These are phyloP conservation scores for Umbelopsis isabellina DNA, from an alignment of 192 early-diverging fungal genomes.

Conservation along the genomic window DNA sequence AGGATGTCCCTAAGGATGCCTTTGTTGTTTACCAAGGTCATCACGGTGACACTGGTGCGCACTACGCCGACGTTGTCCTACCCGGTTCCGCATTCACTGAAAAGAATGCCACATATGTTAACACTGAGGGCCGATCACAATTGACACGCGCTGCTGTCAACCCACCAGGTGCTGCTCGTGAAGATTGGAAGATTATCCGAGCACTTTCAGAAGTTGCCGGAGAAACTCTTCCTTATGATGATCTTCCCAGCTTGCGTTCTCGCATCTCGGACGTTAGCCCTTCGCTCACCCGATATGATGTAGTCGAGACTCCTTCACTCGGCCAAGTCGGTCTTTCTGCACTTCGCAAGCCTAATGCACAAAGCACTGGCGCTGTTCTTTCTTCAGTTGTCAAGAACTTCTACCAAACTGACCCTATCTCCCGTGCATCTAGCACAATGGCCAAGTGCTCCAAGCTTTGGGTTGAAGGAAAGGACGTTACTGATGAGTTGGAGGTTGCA, in stretches of 20 bases:
- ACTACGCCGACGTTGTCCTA: slow-evolving; percentile 93
- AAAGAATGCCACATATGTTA: slow-evolving; percentile 94
- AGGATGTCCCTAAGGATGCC: slow-evolving; percentile 82
- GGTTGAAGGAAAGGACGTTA: slow-evolving; percentile 28
- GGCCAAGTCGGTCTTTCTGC: slow-evolving; percentile 67
- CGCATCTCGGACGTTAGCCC: slow-evolving; percentile 91
- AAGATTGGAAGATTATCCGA: slow-evolving; percentile 99
- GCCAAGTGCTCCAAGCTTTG: slow-evolving; percentile 83
- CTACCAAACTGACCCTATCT: slow-evolving; percentile 95
- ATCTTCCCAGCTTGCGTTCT: slow-evolving; percentile 76
- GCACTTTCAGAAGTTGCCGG: slow-evolving; percentile 94
- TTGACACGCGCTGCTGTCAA: slow-evolving; percentile 90
- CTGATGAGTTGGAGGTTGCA: slow-evolving; percentile 15
- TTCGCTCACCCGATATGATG: slow-evolving; percentile 75
- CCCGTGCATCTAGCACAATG: slow-evolving; percentile 93
- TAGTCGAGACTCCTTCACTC: slow-evolving; percentile 60
- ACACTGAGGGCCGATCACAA: slow-evolving; percentile 96
- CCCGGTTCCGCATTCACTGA: slow-evolving; percentile 97
- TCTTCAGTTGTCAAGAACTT: slow-evolving; percentile 79
- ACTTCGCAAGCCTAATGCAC: slow-evolving; percentile 42
- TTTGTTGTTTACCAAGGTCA: slow-evolving; percentile 99
- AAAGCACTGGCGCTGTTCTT: slow-evolving; percentile 50
- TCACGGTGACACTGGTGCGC: slow-evolving; percentile 96
- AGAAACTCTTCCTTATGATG: slow-evolving; percentile 87
- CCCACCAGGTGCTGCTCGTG: slow-evolving; percentile 87